phyloP scores from a whole-genome alignment of 805 yeast species.

The Komagataella pastoris region DNA sequence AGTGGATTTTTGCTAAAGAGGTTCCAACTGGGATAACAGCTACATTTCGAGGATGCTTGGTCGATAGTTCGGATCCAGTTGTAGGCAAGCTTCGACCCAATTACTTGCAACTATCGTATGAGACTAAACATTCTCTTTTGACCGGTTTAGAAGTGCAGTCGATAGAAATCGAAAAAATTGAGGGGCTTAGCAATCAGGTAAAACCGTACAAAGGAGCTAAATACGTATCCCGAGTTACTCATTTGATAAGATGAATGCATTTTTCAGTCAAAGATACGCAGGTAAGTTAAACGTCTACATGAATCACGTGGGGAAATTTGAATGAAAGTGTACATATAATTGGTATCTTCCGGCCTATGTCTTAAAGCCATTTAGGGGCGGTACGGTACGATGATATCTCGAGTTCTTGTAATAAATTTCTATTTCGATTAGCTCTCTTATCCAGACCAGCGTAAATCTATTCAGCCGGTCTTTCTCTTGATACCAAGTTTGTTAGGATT shows the following conservation, averaged over 20 bases:
- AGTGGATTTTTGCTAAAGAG: conserved; percentile 55
- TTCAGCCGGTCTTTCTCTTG: too few species aligned
- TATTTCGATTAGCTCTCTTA: too few species aligned
- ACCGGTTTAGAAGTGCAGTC: conserved; percentile 64
- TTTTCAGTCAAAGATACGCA: too few species aligned
- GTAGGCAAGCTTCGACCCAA: conserved; percentile 17
- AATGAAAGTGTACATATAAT: too few species aligned
- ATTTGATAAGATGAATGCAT: conserved; percentile 26
- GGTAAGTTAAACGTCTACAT: too few species aligned
- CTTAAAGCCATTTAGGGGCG: too few species aligned
- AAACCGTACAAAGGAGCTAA: conserved; percentile 90
- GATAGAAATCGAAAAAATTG: conserved; percentile 40
- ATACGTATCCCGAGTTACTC: conserved; percentile 55
- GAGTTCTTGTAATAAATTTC: too few species aligned
- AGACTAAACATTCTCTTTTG: conserved; percentile 56
- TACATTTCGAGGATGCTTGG: conserved; percentile 45
- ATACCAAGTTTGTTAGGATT: too few species aligned
- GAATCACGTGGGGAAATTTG: too few species aligned
- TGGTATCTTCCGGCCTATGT: too few species aligned
- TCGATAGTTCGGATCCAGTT: neutral
- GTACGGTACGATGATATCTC: too few species aligned
- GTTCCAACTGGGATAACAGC: conserved; percentile 56
- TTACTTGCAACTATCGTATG: conserved; percentile 36
- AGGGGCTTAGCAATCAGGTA: conserved; percentile 44
- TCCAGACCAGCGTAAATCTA: too few species aligned